A percentile compares a stretch with the other conserved stretches of the same genome.
Conservation (phyloP, 768 basidiomycete species). For the Symmetrospora coprosmae region DNA sequence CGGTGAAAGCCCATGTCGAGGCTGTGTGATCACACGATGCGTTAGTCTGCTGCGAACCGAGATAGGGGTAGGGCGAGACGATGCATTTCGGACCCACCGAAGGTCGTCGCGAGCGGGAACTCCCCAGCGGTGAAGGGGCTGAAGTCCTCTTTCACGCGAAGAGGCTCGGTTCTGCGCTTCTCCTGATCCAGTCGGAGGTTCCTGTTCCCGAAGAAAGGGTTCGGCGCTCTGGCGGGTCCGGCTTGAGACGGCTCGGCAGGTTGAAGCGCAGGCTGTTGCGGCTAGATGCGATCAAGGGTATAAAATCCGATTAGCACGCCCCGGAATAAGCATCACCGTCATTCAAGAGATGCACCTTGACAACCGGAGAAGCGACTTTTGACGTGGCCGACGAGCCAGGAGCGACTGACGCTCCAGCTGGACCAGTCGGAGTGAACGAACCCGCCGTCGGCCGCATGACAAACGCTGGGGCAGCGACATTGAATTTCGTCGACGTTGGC, state of each 20-base stretch:
- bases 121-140: neutral
- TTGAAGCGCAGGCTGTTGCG: no score
- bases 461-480: conserved; percentile 13
- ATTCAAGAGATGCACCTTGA: no score
- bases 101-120: neutral
- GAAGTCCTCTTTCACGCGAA: conserved; percentile 18
- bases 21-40: neutral
- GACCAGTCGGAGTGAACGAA: neutral
- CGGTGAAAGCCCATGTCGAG: conserved; percentile 6
- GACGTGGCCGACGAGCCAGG: neutral
- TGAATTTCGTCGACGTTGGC: conserved; percentile 18
- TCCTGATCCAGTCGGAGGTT: neutral
- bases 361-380: neutral
- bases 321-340: no score
- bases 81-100: neutral
- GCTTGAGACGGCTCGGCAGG: no score
- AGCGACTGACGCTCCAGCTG: neutral
- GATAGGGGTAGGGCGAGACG: no score
- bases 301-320: no score
- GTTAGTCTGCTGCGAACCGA: neutral
- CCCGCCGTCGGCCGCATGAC: conserved; percentile 7
- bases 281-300: no score
- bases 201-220: conserved; percentile 13
- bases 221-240: neutral
- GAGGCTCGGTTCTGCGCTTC: neutral